A percentile compares a stretch with the other conserved stretches of the same genome.
These are phyloP conservation scores for Sporothrix phasma DNA, from an alignment of 2,329 filamentous ascomycete genomes.

Conservation along the genomic window DNA sequence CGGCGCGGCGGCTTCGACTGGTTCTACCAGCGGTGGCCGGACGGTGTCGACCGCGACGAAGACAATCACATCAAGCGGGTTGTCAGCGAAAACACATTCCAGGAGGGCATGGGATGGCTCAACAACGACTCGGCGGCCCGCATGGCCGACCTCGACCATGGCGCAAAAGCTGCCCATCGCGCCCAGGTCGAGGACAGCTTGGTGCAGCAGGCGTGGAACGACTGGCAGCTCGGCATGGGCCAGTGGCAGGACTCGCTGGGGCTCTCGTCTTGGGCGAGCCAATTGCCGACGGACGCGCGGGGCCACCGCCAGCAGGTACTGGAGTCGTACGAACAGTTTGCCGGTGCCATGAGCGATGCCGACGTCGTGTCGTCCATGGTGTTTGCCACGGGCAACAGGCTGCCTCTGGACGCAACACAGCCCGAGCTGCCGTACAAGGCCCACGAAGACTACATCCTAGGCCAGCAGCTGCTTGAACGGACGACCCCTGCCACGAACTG, in stretches of 20 bases:
- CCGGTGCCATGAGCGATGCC: slow-evolving; percentile 52
- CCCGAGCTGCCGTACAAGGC: slow-evolving; percentile 42
- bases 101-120: slow-evolving; percentile 66
- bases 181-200: slow-evolving; percentile 47
- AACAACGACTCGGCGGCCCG: slow-evolving; percentile 44
- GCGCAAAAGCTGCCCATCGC: slow-evolving; percentile 19
- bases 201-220: slow-evolving; percentile 53
- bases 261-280: slow-evolving; percentile 31
- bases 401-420: slow-evolving; percentile 50
- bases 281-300: slow-evolving; percentile 17
- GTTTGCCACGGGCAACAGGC: slow-evolving; percentile 33
- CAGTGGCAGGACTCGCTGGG: slow-evolving; percentile 42
- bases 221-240: slow-evolving; percentile 56
- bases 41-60: slow-evolving; percentile 57
- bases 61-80: slow-evolving; percentile 62
- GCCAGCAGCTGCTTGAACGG: slow-evolving; percentile 39
- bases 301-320: slow-evolving; percentile 30
- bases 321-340: slow-evolving; percentile 42
- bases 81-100: slow-evolving; percentile 71
- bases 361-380: slow-evolving; percentile 49
- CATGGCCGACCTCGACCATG: slow-evolving; percentile 24
- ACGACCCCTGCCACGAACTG: slow-evolving; percentile 28
- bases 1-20: slow-evolving; percentile 80
- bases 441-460: slow-evolving; percentile 42
- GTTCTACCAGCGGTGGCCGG: slow-evolving; percentile 72